Evolutionary conservation across 2,329 filamentous ascomycete genomes (phyloP), one percentile per base, ranked within the genome.

Genomic region (Aspergillus brunneoviolaceus): DNA sequence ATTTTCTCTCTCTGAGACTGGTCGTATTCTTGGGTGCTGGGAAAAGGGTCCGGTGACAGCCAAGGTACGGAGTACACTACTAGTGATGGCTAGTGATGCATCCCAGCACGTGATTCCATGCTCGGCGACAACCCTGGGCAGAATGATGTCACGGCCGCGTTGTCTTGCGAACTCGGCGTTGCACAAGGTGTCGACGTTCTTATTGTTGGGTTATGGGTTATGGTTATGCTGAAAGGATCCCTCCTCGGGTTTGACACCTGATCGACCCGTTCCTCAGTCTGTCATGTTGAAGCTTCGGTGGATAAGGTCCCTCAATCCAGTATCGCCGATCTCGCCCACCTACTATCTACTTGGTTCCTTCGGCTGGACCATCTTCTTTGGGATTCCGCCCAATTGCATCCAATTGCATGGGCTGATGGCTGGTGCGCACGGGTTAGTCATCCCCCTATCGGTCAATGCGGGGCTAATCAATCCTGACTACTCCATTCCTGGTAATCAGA

Each of bases 321-420:
- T 21, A 19, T 33, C 25, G n/a, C 25, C 21, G 33, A 48, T 47
- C 49, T 11, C 10, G 21, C 49, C 33, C 48, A 45, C 55, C 16
- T 11, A 23, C 23, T 23, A 45, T 49, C 16, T 11, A 23, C 23
- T 23, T 4, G 4, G 23, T 23, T 19, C 25, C 31, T 14, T 55
- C 52, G 52, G 52, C 52, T 55, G 52, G 39, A 55, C 52, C 52
- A 55, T 16, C 52, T 55, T 47, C 39, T 55, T 55, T 48, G 52
- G 52, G 50, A 31, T 12, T 12, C 14, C 23, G 27, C 27, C 39
- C 1, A 14, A 23, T 29, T 14, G 45, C 10, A 55, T 55, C 25
- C 1, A 19, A 23, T 29, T 14, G 45, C 16, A 55, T 55, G n/a
- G 39, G 39, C 25, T 29, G 25, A 6, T 29, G 42, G 21, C 14